Evolutionary conservation across 345 rosid species (phyloP).

Genomic region (Eutrema yunnanense): DNA sequence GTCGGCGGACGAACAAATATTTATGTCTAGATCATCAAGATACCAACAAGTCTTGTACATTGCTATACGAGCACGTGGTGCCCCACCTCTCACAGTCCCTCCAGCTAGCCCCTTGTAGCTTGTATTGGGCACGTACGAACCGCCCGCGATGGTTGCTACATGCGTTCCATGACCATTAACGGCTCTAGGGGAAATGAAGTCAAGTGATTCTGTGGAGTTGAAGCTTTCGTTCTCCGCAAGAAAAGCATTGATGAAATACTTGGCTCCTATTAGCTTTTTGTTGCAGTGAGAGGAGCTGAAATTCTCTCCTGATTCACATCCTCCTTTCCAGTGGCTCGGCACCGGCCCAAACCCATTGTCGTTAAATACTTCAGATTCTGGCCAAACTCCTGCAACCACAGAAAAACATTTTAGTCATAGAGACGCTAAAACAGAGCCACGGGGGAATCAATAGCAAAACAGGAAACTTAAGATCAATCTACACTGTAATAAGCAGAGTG

Average conservation of each 20-base stretch:
- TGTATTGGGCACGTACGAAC: constrained; percentile 26
- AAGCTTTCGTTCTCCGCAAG: constrained; percentile 33
- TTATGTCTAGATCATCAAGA: not conserved
- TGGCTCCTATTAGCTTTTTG: constrained; percentile 48
- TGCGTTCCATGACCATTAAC: constrained; percentile 49
- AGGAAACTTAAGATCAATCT: not conserved
- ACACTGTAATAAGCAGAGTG: not conserved
- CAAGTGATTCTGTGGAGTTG: constrained; percentile 25
- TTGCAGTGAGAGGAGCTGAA: constrained; percentile 23
- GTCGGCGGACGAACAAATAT: constrained; percentile 31
- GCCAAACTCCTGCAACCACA: constrained; percentile 9
- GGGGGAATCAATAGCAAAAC: not conserved
- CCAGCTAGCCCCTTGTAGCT: constrained; percentile 24
- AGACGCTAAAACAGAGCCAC: not conserved
- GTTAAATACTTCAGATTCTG: constrained; percentile 2
- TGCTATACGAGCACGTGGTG: constrained; percentile 47
- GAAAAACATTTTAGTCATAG: not conserved
- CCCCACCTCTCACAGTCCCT: constrained; percentile 43
- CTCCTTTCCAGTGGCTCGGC: constrained; percentile 1
- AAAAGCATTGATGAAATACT: constrained; percentile 36
- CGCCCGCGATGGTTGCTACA: constrained; percentile 44
- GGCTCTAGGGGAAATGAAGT: constrained; percentile 41
- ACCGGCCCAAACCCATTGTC: not conserved
- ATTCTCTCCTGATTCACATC: constrained; percentile 27
- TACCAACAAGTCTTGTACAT: constrained; percentile 48